Base-by-base conservation (phyloP, 495 filamentous ascomycete genomes). In the Podospora appendiculata region DNA sequence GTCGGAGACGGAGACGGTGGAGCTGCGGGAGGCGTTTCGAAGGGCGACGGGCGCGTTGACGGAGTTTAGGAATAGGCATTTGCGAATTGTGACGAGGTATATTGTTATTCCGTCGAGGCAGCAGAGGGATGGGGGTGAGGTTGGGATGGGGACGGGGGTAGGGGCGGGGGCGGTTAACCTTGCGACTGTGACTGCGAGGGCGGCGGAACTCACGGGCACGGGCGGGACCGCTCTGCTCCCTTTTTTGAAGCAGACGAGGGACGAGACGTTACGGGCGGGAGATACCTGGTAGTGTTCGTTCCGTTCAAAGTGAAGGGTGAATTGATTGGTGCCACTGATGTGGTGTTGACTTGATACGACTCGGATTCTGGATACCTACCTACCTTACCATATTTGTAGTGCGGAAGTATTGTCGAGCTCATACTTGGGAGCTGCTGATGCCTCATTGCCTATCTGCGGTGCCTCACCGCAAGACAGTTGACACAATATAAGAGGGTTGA, bases 171-270 rank as follows among this genome's bases (percentile, higher is more conserved):
- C 70, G 5, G 76, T 72, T 3, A 11, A 13, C 6, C 25, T 39
- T 7, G 47, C 35, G 4, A 8, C 32, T 13, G 47, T 6, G 57
- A 63, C 12, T 64, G 57, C 49, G 57, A 72, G 56, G 44, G 48
- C 16, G 5, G 43, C 10, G 8, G 85, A 85, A 51, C 70, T 96
- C 2, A 86, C 82, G 9, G 91, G 91, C 9, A 96, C 91, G 0
- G 91, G 91, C 34, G 92, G 92, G 1, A 96, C 92, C 0, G 85
- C 89, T 6, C 68, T 98, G 41, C 90, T 96, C 45, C 88, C 92
- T 0, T 98, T 98, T 64, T 64, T 98, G 48, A 95, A 93, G 64
- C 92, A 95, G 68, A 87, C 91, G 3, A 75, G 92, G n/a, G 90
- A 95, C 64, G 92, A 96, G 71, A 95, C 90, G 33, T 18, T 33